Conservation (phyloP, 1,139 yeast genomes). For the Scheffersomyces insectosa region DNA sequence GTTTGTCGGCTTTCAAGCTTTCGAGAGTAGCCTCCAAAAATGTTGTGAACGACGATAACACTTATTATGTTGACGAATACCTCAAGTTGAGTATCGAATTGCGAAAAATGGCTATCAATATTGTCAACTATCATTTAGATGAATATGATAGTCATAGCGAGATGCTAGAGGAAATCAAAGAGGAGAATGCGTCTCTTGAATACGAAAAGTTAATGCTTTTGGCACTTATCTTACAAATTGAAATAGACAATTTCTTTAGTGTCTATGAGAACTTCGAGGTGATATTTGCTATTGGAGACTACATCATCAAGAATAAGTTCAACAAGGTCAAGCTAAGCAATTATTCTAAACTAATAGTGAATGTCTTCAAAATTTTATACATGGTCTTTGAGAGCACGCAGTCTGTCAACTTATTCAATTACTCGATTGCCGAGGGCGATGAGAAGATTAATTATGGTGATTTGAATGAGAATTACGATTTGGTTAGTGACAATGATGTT, state of each 20-base stretch:
- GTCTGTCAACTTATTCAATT: slow-evolving; percentile 39
- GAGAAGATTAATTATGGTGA: slow-evolving; percentile 33
- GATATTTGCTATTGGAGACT: slow-evolving; percentile 45
- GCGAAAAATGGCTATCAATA: slow-evolving; percentile 37
- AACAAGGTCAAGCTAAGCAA: slow-evolving; percentile 11
- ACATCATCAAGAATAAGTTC: slow-evolving; percentile 27
- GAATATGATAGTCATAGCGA: slow-evolving; percentile 37
- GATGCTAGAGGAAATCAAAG: slow-evolving; percentile 10
- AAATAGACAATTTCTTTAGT: slow-evolving; percentile 37
- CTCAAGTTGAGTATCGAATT: slow-evolving; percentile 35
- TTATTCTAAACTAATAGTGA: slow-evolving; percentile 25
- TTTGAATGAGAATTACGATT: slow-evolving; percentile 36
- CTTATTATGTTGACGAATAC: slow-evolving; percentile 23
- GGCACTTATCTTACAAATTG: slow-evolving; percentile 38
- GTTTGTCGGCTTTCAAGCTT: slow-evolving; percentile 30
- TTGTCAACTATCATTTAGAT: slow-evolving; percentile 44
- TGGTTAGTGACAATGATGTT: slow-evolving; percentile 17
- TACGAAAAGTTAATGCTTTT: slow-evolving; percentile 23
- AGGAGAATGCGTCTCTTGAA: slow-evolving; percentile 16
- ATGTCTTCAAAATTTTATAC: slow-evolving; percentile 29
- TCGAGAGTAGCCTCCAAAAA: slow-evolving; percentile 8
- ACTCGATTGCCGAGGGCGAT: slow-evolving; percentile 35
- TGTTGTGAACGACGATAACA: slow-evolving; percentile 12
- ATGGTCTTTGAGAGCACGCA: slow-evolving; percentile 43
- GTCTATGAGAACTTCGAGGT: slow-evolving; percentile 47